phyloP scores from a whole-genome alignment of 805 yeast genomes.

The Wickerhamiella australiensis region DNA sequence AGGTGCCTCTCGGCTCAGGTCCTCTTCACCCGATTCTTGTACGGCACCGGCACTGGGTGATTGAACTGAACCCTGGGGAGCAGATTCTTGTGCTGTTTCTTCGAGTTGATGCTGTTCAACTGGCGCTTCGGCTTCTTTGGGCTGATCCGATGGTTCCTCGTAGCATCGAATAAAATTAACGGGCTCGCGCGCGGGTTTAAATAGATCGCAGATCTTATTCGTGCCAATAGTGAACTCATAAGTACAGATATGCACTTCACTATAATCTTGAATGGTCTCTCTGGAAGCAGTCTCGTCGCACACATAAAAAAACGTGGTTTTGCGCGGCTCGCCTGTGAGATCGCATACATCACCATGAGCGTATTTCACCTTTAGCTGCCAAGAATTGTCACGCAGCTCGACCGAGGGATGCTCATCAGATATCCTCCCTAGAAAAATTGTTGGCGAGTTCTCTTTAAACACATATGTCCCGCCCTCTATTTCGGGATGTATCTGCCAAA shows the following conservation, averaged over 20 bases:
- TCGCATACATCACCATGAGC: conserved; percentile 49
- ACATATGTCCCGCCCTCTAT: not conserved
- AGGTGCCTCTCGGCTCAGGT: not conserved
- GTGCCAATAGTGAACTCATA: conserved; percentile 18
- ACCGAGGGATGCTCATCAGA: conserved; percentile 11
- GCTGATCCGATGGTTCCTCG: not conserved
- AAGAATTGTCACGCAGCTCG: conserved; percentile 14
- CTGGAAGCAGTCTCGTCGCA: conserved; percentile 35
- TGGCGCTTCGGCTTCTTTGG: not conserved
- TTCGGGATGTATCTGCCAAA: conserved; percentile 38
- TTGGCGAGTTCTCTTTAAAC: not conserved
- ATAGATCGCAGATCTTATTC: conserved; percentile 16
- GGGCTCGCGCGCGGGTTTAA: conserved; percentile 10
- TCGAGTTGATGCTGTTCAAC: not conserved
- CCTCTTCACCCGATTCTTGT: not conserved
- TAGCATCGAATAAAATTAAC: conserved; percentile 14
- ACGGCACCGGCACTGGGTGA: not conserved
- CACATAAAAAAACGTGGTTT: conserved; percentile 42
- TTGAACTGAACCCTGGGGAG: not conserved
- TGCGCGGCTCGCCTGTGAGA: conserved; percentile 40
- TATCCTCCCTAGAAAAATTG: not conserved
- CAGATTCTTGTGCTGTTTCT: not conserved
- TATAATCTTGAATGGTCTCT: conserved; percentile 6
- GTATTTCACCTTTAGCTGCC: conserved; percentile 15
- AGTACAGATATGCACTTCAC: conserved; percentile 19